Base-by-base conservation (phyloP, 108 stramenopile genomes). In the Nitzschia inconspicua region DNA sequence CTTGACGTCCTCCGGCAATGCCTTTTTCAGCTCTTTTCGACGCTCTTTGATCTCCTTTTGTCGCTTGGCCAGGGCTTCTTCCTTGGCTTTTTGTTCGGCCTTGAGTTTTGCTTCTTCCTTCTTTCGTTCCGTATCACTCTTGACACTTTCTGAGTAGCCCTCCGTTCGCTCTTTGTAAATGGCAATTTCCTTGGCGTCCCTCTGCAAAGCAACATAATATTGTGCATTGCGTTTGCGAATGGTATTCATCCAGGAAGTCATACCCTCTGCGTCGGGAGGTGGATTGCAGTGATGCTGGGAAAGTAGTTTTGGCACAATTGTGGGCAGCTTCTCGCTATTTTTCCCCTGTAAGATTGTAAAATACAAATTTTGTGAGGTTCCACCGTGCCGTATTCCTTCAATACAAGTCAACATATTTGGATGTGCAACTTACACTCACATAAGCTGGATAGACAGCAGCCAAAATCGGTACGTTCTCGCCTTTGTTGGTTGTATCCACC, bases 201-300 rank as follows among this genome's bases (percentile, higher is more conserved):
- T 70, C 59, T 87, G 84, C 74, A 92, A 70, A 23, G 58, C 57
- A 13, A 61, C 67, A 66, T 75, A 88, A 40, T 83, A 82, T 39
- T 80, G 66, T n/a, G 69, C 66, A 52, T 88, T 77, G 34, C 86
- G 80, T 51, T 86, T 83, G 22, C 86, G 74, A 30, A 87, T 48
- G 8, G 83, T 39, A 26, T 82, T 75, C 23, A 84, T 42, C 90
- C 90, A 92, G 26, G 72, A 57, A 3, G 64, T 66, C 79, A 92
- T 75, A 0, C 59, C 50, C 13, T 73, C 70, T 2, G 74, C 18
- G 1, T 69, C 47, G 2, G 85, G 85, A 10, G 90, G 90, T 22
- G 90, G 90, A 73, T 68, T 70, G 40, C 86, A 85, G 44, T 88
- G 90, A 76, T 92, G 90, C 51, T 88, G 86, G 13, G 83, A 83